Conservation (phyloP, 129 eudicot genomes). For the Solidago caesia region DNA sequence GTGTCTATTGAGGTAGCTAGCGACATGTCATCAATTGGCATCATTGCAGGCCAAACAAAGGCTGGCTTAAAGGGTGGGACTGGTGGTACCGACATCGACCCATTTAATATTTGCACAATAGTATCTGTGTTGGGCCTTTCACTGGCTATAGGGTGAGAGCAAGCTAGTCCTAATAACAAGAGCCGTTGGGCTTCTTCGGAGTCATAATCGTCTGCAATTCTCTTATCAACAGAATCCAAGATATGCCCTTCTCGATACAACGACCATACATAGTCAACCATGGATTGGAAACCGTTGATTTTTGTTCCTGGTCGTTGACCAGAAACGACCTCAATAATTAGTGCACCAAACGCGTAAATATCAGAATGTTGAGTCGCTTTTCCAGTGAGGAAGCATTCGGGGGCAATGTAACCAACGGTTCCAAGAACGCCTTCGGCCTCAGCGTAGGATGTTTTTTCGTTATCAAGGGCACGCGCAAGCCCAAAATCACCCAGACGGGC, state of each 20-base stretch:
- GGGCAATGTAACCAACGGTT: constrained; percentile 83
- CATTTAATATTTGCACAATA: constrained; percentile 65
- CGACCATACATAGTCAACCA: constrained; percentile 87
- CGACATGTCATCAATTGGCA: constrained; percentile 44
- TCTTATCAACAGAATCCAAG: constrained; percentile 55
- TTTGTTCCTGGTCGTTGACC: constrained; percentile 80
- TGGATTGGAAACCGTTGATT: constrained; percentile 46
- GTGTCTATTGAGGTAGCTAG: constrained; percentile 40
- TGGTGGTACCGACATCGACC: constrained; percentile 49
- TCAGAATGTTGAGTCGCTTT: constrained; percentile 83
- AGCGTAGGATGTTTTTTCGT: constrained; percentile 77
- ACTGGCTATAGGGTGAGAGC: constrained; percentile 69
- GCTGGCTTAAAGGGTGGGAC: constrained; percentile 82
- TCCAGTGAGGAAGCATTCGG: constrained; percentile 90
- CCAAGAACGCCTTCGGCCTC: constrained; percentile 85
- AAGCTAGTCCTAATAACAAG: constrained; percentile 70
- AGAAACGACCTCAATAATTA: constrained; percentile 64
- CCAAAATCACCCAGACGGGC: constrained; percentile 94
- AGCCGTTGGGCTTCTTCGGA: constrained; percentile 64
- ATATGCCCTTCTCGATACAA: constrained; percentile 62
- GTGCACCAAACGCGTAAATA: constrained; percentile 79
- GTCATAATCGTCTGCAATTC: constrained; percentile 51
- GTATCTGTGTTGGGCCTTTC: constrained; percentile 77
- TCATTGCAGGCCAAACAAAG: constrained; percentile 76
- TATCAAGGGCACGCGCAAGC: constrained; percentile 79